Percentiles rank a stretch among this genome's conserved stretches.
Conservation (phyloP, 768 basidiomycete genomes). For the Naganishia onofrii region DNA sequence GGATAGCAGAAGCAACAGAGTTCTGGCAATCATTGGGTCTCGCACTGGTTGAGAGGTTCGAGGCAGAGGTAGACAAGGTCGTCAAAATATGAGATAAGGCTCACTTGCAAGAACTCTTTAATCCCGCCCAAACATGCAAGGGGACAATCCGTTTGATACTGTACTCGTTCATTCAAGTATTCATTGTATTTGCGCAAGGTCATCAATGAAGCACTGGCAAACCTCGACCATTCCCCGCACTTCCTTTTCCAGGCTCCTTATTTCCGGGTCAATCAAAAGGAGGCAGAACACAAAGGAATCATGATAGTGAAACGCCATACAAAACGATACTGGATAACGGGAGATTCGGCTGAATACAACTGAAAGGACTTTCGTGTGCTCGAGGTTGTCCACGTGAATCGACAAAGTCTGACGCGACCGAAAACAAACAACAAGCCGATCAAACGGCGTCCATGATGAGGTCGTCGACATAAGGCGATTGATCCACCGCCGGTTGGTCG, state of each 20-base stretch:
- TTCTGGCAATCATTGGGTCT: background rate
- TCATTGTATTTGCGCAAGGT: background rate
- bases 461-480: slow-evolving; percentile 18
- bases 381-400: background rate
- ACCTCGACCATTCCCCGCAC: background rate
- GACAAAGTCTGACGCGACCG: no score
- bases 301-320: background rate
- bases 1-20: background rate
- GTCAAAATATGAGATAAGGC: background rate
- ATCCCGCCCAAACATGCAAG: no score
- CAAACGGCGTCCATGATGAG: slow-evolving; percentile 19
- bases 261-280: background rate
- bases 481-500: background rate
- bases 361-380: background rate
- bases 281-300: background rate
- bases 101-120: no score
- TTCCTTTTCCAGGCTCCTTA: slow-evolving; percentile 16
- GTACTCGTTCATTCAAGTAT: background rate
- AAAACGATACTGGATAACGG: background rate
- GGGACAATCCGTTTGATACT: no score
- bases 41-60: background rate
- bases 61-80: background rate
- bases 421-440: background rate
- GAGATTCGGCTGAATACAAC: background rate
- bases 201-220: background rate